These are phyloP conservation scores for Niveomyces coronatus DNA, from an alignment of 2,329 filamentous ascomycete genomes.

Conservation along the genomic window DNA sequence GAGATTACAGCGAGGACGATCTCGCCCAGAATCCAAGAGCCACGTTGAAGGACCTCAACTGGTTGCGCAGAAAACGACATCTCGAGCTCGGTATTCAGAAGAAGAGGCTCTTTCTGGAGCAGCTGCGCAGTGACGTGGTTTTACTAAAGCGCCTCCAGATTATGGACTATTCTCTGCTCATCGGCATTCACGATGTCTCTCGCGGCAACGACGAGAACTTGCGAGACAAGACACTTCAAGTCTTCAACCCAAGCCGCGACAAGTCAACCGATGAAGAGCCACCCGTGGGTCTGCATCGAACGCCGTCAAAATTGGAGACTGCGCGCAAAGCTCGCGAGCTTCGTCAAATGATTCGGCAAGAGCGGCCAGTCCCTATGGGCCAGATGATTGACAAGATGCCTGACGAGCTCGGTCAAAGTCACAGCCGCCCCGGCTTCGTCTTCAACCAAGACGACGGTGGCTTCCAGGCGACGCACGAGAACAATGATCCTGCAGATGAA, in stretches of 20 bases:
- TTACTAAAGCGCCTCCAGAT: slow-evolving; percentile 83
- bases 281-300: slow-evolving; percentile 64
- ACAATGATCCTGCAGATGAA: slow-evolving; percentile 74
- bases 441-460: slow-evolving; percentile 95
- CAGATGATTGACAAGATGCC: slow-evolving; percentile 79
- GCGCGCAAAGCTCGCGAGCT: slow-evolving; percentile 84
- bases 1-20: slow-evolving; percentile 83
- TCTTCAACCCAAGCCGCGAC: slow-evolving; percentile 84
- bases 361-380: slow-evolving; percentile 88
- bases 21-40: slow-evolving; percentile 81
- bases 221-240: slow-evolving; percentile 76
- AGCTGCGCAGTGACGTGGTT: slow-evolving; percentile 78
- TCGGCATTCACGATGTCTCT: slow-evolving; percentile 85
- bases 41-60: slow-evolving; percentile 94
- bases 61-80: slow-evolving; percentile 75
- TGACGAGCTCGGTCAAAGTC: slow-evolving; percentile 69
- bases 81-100: slow-evolving; percentile 84
- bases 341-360: slow-evolving; percentile 81
- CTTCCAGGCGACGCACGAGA: slow-evolving; percentile 84
- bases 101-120: slow-evolving; percentile 77
- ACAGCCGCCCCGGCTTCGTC: slow-evolving; percentile 59
- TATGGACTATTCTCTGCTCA: slow-evolving; percentile 95
- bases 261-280: slow-evolving; percentile 44
- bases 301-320: slow-evolving; percentile 87
- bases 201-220: slow-evolving; percentile 94